Base-by-base conservation (phyloP, 2,329 filamentous ascomycete species). In the Stachybotrys chartarum region DNA sequence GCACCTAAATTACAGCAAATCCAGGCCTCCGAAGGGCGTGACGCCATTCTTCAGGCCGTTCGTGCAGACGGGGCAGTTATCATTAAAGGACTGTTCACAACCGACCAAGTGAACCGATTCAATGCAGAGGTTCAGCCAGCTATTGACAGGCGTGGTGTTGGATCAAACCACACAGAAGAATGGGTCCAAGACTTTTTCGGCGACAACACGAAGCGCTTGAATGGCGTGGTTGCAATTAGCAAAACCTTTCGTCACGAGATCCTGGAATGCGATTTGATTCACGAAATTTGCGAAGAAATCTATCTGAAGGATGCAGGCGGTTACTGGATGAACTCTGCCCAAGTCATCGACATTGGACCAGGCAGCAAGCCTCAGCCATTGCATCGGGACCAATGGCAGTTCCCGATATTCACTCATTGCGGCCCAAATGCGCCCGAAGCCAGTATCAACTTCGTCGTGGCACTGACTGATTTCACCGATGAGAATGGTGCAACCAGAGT, bases 281-380 rank as follows among this genome's bases (percentile, higher is more conserved):
- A 68, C 55, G 31, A 59, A 18, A 42, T 64, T n/a, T 65, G 58
- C 51, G 58, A 63, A 50, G 59, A 58, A 14, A 58, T 66, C 48
- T 66, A 63, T 51, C 35, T 53, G 3, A 53, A 59, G 39, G 63
- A 66, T 32, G 61, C 63, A 1, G 65, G 65, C n/a, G 61, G 59
- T 16, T 68, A 66, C 59, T 68, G 65, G 65, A 57, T 65, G 52
- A 61, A 59, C 51, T 59, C 61, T 10, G 64, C 61, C 3, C 61
- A 62, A 46, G 53, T 62, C 51, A 64, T 66, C 50, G 61, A 65
- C 18, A 60, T 65, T 32, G 62, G 61, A 3, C 50, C 50, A 6
- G 50, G 50, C 7, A 52, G 50, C 32, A 52, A 52, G 7, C 50
- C 63, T 7, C 63, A 66, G 55, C 60, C 60, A 17, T 51, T 68